Percentiles rank a stretch among this genome's conserved stretches.
These are phyloP conservation scores for Stentor coeruleus DNA, from an alignment of 73 alveolate species.

Conservation along the genomic window DNA sequence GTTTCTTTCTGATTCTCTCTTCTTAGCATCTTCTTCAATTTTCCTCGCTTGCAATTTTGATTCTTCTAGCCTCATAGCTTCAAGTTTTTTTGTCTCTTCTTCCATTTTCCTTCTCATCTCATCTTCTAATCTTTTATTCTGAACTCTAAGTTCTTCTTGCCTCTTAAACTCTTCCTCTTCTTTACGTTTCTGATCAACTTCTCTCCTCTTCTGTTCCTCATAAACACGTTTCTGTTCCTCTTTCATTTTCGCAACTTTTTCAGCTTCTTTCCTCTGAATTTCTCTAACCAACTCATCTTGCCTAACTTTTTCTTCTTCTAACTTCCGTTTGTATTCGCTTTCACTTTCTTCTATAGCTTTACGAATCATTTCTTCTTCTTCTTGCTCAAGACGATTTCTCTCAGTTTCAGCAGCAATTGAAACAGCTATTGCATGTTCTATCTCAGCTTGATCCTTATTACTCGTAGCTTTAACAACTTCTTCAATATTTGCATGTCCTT, in stretches of 20 bases:
- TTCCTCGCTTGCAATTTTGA: background rate
- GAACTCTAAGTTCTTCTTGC: background rate
- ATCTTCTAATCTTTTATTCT: background rate
- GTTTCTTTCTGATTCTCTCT: background rate
- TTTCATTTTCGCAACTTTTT: conserved; percentile 13
- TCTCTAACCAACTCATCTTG: background rate
- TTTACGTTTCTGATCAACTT: background rate
- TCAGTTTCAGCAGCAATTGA: conserved; percentile 32
- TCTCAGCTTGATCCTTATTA: conserved; percentile 33
- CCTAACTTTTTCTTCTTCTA: background rate
- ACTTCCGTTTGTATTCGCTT: conserved; percentile 5
- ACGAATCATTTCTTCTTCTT: conserved; percentile 43
- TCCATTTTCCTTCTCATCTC: background rate
- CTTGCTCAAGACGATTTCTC: conserved; percentile 28
- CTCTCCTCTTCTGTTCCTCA: background rate
- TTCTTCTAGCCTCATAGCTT: background rate
- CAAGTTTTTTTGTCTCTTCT: background rate
- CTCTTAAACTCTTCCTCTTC: background rate
- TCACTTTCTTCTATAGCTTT: conserved; percentile 35
- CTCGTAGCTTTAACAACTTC: conserved; percentile 7
- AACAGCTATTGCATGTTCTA: conserved; percentile 27
- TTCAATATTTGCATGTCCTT: conserved; percentile 20
- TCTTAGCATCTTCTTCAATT: conserved; percentile 5
- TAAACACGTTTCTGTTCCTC: background rate
- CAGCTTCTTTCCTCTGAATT: background rate